Evolutionary conservation across 768 basidiomycete species (phyloP), one percentile per base, ranked within the genome.

Genomic region (Boletus pseudo-olivaceus): DNA sequence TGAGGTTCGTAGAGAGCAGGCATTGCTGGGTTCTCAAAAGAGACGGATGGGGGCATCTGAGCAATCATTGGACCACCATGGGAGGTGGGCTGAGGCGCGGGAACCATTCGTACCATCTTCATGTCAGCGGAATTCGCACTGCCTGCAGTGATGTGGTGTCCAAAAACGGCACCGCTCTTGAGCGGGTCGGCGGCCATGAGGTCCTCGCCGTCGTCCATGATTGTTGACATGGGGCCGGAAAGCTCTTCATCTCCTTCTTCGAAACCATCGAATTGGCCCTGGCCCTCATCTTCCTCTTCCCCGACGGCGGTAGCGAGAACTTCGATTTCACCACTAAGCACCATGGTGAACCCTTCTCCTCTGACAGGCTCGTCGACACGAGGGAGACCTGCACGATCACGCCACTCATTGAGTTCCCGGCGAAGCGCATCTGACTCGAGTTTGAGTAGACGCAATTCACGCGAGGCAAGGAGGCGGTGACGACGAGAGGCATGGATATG

Each of bases 381-480:
- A 26, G 84, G 82, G 51, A 93, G 79, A 26, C 80, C 84, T 26
- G 83, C 82, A 46, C 88, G 83, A 59, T 84, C 82, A 53, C 93
- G 87, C 90, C 94, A 97, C 57, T 94, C 90, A 73, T 98, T 97
- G 63, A 98, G 78, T 70, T 99, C 93, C 45, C 85, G 81, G 47
- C 94, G 83, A 57, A 98, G 84, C 8, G 87, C 86, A 70, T 96
- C 92, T 20, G 90, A 76, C 73, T 98, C 93, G 61, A 78, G 72
- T 65, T 89, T 90, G 65, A 95, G 71, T 47, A 82, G 67, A 47
- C 93, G 87, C 33, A 97, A 79, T 68, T 95, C 90, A 57, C 87
- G 82, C 9, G 90, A 81, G 15, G 93, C 92, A 58, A 93, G 78
- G 19, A 86, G 74, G 46, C 91, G 85, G 66, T 93, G 88, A 40